Conservation (phyloP, 495 filamentous ascomycete genomes). For the Penicillium pulvis region DNA sequence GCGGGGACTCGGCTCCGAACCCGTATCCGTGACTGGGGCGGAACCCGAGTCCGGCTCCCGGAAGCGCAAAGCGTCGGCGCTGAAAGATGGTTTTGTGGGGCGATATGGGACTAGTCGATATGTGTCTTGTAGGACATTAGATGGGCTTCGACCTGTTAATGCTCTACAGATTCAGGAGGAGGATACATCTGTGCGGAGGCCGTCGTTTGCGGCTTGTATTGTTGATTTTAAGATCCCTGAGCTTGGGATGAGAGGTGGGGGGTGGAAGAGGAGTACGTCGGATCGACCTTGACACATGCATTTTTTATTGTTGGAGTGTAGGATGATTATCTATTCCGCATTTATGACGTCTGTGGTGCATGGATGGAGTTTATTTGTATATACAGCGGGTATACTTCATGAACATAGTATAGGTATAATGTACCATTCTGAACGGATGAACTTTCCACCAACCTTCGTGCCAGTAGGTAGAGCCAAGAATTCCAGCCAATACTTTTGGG, state of each 20-base stretch:
- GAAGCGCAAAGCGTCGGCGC: slow-evolving; percentile 35
- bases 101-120: slow-evolving; percentile 27
- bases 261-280: slow-evolving; percentile 10
- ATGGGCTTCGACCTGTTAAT: slow-evolving; percentile 15
- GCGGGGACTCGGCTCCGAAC: slow-evolving; percentile 7
- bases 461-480: too few relatives aligned
- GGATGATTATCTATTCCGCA: background rate
- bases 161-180: slow-evolving; percentile 7
- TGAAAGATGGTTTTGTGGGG: slow-evolving; percentile 28
- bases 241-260: slow-evolving; percentile 25
- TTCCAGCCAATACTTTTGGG: too few relatives aligned
- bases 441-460: background rate
- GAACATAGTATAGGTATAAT: background rate
- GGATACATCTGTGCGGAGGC: slow-evolving; percentile 20
- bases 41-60: slow-evolving; percentile 16
- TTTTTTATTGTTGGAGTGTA: background rate
- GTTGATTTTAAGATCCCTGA: slow-evolving; percentile 46
- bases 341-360: background rate
- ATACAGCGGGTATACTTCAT: background rate
- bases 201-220: slow-evolving; percentile 45
- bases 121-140: slow-evolving; percentile 2
- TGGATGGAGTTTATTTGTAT: background rate
- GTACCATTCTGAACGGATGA: background rate
- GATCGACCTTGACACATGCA: background rate
- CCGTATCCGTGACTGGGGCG: background rate